Base-by-base conservation (phyloP, 257 asterid species). In the Fraxinus quadrangulata region DNA sequence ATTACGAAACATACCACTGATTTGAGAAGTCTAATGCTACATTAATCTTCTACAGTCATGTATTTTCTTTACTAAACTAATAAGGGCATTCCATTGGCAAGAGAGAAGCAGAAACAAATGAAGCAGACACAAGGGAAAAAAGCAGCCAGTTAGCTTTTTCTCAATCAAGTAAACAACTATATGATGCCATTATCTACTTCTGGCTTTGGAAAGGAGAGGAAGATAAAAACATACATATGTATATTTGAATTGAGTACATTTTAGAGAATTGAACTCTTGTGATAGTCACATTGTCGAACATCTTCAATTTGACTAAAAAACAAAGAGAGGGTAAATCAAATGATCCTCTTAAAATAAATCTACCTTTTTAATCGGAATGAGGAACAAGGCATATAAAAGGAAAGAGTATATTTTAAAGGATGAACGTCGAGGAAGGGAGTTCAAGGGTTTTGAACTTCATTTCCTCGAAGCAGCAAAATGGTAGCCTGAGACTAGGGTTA, bases 21-120 rank as follows among this genome's bases (percentile, higher is more conserved):
- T 73, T 69, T 51, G 67, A 24, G 73, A 56, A 54, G 51, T 26
- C 16, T 74, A 59, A 59, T 30, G 51, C 73, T 37, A 80, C 67
- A 11, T 24, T 21, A 61, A 61, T 61, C 31, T 61, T 61, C 28
- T 23, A 61, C 9, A 24, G 14, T 61, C 67, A 61, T 23, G 30
- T 61, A 9, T 61, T 61, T 61, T 23, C 30, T 61, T n/a, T 10
- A 61, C 67, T 61, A 10, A 23, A 61, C 14, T 23, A 61, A 4
- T 17, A 19, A 17, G 61, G 61, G 67, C 21, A n/a, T 23, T 61
- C 67, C 30, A 61, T 10, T 7, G 67, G 30, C 31, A 61, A 59
- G 28, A 56, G 30, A n/a, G 30, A 49, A 11, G 11, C 67, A 59
- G 28, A 21, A 21, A 21, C 67, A 59, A 59, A 59, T n/a, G 67